Percentiles rank a stretch among this genome's conserved stretches.
Evolutionary conservation across 164 flowering plant species (phyloP).

Genomic region (Piper betle): DNA sequence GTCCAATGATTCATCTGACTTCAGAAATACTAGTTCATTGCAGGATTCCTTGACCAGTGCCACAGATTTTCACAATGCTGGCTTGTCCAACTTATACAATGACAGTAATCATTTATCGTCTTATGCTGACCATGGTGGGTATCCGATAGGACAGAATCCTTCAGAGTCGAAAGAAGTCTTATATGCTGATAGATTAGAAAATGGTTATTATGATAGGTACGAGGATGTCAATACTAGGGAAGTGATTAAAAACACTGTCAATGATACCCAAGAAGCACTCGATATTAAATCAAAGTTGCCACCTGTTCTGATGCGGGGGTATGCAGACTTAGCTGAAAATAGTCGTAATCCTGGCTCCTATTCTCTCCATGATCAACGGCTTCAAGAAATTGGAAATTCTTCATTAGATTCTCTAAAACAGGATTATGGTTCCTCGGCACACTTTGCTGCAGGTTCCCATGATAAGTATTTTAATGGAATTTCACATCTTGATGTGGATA

Average conservation of each 20-base stretch:
- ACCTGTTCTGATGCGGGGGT: not conserved
- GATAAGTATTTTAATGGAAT: not conserved
- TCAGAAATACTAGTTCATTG: not conserved
- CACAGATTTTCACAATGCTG: not conserved
- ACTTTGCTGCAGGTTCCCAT: not conserved
- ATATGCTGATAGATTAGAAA: conserved; percentile 7
- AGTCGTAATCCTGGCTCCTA: not conserved
- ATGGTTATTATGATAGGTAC: conserved; percentile 1
- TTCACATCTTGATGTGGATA: not conserved
- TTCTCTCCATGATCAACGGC: not conserved
- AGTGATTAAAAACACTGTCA: not conserved
- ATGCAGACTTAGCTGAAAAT: not conserved
- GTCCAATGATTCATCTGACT: not conserved
- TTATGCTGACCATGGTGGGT: not conserved
- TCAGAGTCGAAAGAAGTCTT: conserved; percentile 13
- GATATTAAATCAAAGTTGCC: not conserved
- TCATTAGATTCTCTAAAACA: not conserved
- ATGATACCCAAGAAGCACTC: not conserved
- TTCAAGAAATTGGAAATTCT: not conserved
- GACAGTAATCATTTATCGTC: not conserved
- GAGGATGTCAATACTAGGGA: not conserved
- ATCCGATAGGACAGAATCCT: conserved; percentile 8
- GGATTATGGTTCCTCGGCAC: not conserved
- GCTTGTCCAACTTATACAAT: not conserved
- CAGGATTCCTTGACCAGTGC: not conserved